phyloP scores from a whole-genome alignment of 345 rosid genomes.

The Corchorus capsularis region DNA sequence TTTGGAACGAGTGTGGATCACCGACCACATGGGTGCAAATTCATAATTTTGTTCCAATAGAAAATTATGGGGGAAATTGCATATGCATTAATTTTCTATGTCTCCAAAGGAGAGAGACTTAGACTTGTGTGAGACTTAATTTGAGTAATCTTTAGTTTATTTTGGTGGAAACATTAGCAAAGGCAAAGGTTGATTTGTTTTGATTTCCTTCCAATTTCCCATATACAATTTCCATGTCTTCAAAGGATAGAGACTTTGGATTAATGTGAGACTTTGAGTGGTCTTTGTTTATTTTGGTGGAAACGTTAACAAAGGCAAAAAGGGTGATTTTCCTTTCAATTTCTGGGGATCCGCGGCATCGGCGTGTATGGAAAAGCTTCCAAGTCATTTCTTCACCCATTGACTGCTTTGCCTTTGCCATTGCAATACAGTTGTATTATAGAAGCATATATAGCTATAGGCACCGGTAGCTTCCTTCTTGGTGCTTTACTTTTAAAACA shows the following conservation, averaged over 20 bases:
- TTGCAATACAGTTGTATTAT: not conserved
- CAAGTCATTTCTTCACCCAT: not conserved
- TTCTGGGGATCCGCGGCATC: not conserved
- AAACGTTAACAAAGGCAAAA: not conserved
- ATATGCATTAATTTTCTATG: not conserved
- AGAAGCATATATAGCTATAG: not conserved
- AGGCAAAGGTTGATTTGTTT: not conserved
- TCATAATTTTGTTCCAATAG: not conserved
- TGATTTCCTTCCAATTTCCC: not conserved
- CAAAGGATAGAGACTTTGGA: not conserved
- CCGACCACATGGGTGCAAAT: not conserved
- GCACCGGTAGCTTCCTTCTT: not conserved
- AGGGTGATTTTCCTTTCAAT: not conserved
- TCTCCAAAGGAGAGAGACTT: not conserved
- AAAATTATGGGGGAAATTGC: too few relatives aligned
- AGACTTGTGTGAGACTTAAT: too few relatives aligned
- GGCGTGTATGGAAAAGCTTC: not conserved
- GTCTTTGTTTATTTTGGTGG: not conserved
- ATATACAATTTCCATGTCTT: not conserved
- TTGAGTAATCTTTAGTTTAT: not conserved
- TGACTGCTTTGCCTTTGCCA: not conserved
- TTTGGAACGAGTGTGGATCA: not conserved
- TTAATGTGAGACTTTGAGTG: too few relatives aligned
- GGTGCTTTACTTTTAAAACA: too few relatives aligned
- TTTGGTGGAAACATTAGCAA: not conserved